Evolutionary conservation across 2,329 filamentous ascomycete species (phyloP).

Genomic region (Exophiala alcalophila): DNA sequence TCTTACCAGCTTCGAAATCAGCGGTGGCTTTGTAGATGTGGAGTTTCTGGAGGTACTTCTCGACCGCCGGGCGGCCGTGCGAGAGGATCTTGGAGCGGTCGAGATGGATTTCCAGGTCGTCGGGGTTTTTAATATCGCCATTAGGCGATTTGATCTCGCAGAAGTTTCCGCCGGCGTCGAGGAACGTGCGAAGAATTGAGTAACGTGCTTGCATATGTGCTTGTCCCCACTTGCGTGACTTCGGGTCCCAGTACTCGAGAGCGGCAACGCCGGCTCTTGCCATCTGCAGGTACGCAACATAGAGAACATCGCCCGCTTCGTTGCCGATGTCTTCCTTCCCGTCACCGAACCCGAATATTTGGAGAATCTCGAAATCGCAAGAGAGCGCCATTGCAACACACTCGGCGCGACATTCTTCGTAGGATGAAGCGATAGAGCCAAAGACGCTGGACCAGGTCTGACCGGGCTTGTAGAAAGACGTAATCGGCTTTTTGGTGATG

Average conservation of each 20-base stretch:
- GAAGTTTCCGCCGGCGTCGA: conserved; percentile 81
- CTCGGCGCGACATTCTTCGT: conserved; percentile 93
- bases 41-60: conserved; percentile 82
- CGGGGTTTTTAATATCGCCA: conserved; percentile 61
- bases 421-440: conserved; percentile 78
- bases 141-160: conserved; percentile 68
- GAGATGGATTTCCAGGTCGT: conserved; percentile 76
- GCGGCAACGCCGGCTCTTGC: conserved; percentile 85
- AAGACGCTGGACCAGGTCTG: conserved; percentile 96
- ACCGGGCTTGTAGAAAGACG: conserved; percentile 88
- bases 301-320: conserved; percentile 82
- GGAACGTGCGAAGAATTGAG: conserved; percentile 72
- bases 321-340: conserved; percentile 57
- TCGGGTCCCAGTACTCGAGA: conserved; percentile 92
- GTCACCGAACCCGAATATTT: conserved; percentile 88
- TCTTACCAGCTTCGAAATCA: conserved; percentile 72
- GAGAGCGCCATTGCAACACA: conserved; percentile 87
- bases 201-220: conserved; percentile 89
- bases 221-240: conserved; percentile 87
- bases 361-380: conserved; percentile 82
- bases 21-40: conserved; percentile 91
- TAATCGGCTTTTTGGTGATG: conserved; percentile 71
- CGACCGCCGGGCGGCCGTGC: conserved; percentile 77
- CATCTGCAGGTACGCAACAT: conserved; percentile 87
- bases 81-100: conserved; percentile 84